Conservation (phyloP, 805 yeast species). For the Danielia oregonensis region DNA sequence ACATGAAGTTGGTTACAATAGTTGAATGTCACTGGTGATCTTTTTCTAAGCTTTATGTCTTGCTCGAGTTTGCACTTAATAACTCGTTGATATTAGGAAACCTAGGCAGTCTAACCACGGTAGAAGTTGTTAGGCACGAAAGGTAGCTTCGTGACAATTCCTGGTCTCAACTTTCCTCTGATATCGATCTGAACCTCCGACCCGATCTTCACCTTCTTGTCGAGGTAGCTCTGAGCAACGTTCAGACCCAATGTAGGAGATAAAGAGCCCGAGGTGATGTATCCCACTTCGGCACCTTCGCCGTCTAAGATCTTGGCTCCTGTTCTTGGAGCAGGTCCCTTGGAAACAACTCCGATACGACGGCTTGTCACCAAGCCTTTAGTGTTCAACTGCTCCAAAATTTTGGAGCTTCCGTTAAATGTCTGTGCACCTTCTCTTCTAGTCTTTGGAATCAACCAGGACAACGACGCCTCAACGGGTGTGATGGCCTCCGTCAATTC, state of each 20-base stretch:
- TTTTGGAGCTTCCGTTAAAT: slow-evolving; percentile 76
- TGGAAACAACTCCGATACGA: slow-evolving; percentile 72
- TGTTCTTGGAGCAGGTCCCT: slow-evolving; percentile 92
- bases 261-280: slow-evolving; percentile 61
- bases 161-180: slow-evolving; percentile 79
- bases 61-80: too few relatives aligned
- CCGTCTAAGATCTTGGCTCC: slow-evolving; percentile 58
- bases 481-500: slow-evolving; percentile 77
- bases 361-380: slow-evolving; percentile 50
- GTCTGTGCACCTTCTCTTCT: slow-evolving; percentile 51
- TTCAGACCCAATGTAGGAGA: slow-evolving; percentile 66
- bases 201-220: slow-evolving; percentile 71
- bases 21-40: too few relatives aligned
- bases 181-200: slow-evolving; percentile 69
- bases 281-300: slow-evolving; percentile 52
- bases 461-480: slow-evolving; percentile 84
- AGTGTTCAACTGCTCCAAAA: slow-evolving; percentile 66
- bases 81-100: too few relatives aligned
- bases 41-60: too few relatives aligned
- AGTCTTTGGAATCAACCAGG: slow-evolving; percentile 85
- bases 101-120: too few relatives aligned
- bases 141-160: slow-evolving; percentile 77
- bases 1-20: too few relatives aligned
- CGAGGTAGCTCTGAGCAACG: slow-evolving; percentile 87
- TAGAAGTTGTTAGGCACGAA: slow-evolving; percentile 74